A percentile compares a stretch with the other conserved stretches of the same genome.
These are phyloP conservation scores for Penicillium sp. DNA, from an alignment of 2,329 filamentous ascomycete genomes.

Conservation along the genomic window DNA sequence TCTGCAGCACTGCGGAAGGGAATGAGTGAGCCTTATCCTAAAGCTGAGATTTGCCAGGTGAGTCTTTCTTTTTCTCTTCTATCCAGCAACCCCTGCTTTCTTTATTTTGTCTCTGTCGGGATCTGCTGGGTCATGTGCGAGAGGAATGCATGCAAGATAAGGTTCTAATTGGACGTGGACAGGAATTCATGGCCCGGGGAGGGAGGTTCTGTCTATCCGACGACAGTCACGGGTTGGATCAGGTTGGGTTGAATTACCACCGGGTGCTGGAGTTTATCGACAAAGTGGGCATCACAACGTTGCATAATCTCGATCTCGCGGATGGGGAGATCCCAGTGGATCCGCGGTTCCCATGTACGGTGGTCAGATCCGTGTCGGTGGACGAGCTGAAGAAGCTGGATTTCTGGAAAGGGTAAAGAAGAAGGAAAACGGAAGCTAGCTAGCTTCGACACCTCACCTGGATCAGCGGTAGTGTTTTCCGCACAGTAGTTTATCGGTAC, in stretches of 20 bases:
- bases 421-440: background rate
- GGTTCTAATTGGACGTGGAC: conserved; percentile 24
- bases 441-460: background rate
- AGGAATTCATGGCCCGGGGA: conserved; percentile 74
- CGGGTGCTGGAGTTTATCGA: conserved; percentile 73
- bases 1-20: conserved; percentile 87
- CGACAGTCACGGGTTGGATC: conserved; percentile 87
- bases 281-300: conserved; percentile 44
- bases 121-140: conserved; percentile 5
- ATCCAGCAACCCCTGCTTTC: background rate
- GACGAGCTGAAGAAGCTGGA: conserved; percentile 41
- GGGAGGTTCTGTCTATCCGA: conserved; percentile 91
- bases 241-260: conserved; percentile 84
- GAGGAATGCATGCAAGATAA: background rate
- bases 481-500: background rate
- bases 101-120: background rate
- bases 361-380: conserved; percentile 35
- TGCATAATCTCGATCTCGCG: conserved; percentile 44
- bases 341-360: conserved; percentile 43
- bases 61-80: conserved; percentile 33
- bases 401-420: conserved; percentile 34
- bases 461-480: background rate
- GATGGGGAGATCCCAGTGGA: conserved; percentile 32
- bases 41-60: conserved; percentile 71
- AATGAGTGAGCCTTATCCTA: conserved; percentile 87